Conservation (phyloP, 306 rosid genomes). For the Arachis stenosperma region DNA sequence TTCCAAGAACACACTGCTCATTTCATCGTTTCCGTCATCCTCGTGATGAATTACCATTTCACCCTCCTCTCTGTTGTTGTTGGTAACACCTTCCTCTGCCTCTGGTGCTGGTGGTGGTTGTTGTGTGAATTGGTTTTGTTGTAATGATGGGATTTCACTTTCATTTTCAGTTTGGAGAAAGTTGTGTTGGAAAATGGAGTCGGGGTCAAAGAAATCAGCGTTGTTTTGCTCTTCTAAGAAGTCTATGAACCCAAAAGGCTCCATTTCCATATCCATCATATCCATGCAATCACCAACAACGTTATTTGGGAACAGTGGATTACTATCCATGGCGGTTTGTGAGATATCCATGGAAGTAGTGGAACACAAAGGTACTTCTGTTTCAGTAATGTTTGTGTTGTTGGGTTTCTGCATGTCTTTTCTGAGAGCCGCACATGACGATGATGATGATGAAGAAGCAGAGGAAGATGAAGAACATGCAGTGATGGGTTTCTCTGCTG, state of each 20-base stretch:
- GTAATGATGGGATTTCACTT: too few species aligned
- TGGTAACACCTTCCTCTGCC: background rate
- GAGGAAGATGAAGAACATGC: background rate
- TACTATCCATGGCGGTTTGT: slow-evolving; percentile 27
- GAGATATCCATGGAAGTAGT: slow-evolving; percentile 58
- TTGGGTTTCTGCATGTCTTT: background rate
- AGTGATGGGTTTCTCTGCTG: background rate
- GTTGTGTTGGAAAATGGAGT: slow-evolving; percentile 50
- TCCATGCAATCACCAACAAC: slow-evolving; percentile 42
- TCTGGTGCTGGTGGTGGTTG: background rate
- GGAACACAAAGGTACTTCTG: slow-evolving; percentile 38
- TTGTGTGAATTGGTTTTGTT: background rate
- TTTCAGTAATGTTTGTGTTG: background rate
- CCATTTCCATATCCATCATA: slow-evolving; percentile 3
- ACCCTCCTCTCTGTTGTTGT: background rate
- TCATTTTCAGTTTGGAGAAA: background rate
- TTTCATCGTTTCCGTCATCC: slow-evolving; percentile 37
- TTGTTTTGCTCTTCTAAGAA: slow-evolving; percentile 36
- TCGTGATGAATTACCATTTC: background rate
- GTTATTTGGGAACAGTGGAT: too few species aligned
- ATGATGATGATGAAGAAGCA: background rate
- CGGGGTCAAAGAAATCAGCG: slow-evolving; percentile 52
- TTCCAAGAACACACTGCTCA: slow-evolving; percentile 68
- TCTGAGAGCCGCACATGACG: background rate
- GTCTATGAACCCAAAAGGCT: slow-evolving; percentile 61